phyloP scores from a whole-genome alignment of 495 filamentous ascomycete genomes.

The Podospora sp. region DNA sequence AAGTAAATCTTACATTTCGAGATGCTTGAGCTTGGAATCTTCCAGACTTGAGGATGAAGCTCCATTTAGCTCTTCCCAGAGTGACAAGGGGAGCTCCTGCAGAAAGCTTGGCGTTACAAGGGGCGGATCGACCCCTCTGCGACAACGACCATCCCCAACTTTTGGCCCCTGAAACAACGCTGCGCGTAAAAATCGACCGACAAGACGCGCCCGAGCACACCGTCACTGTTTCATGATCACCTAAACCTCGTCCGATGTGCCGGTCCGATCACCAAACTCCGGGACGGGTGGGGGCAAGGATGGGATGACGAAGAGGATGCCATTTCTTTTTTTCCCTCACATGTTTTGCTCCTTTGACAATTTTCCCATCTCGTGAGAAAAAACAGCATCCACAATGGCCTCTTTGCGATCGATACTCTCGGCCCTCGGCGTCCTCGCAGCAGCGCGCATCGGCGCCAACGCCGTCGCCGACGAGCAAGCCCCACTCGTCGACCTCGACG shows the following conservation, averaged over 20 bases:
- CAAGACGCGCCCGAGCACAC: neutral
- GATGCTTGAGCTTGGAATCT: neutral
- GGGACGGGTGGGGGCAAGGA: neutral
- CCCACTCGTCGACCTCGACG: conserved; percentile 19
- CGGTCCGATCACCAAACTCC: neutral
- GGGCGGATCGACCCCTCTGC: neutral
- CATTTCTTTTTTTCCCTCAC: neutral
- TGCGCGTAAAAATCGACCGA: neutral
- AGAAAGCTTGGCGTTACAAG: neutral
- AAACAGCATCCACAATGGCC: conserved; percentile 21
- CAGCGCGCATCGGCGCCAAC: neutral
- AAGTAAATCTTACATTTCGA: neutral
- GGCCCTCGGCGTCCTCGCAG: conserved; percentile 27
- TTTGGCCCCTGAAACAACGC: conserved; percentile 11
- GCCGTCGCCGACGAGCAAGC: conserved; percentile 16
- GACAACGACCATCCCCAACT: neutral
- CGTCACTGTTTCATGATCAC: conserved; percentile 12
- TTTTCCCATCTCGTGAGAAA: neutral
- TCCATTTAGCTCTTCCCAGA: neutral
- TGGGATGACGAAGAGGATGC: conserved; percentile 4
- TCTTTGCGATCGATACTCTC: conserved; percentile 19
- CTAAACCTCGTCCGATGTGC: conserved; percentile 12
- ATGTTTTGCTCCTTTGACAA: neutral
- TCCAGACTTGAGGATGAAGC: neutral
- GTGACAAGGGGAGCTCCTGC: neutral